Evolutionary conservation across 208 protist species (phyloP).

Genomic region (Vickermania ingenoplastis): DNA sequence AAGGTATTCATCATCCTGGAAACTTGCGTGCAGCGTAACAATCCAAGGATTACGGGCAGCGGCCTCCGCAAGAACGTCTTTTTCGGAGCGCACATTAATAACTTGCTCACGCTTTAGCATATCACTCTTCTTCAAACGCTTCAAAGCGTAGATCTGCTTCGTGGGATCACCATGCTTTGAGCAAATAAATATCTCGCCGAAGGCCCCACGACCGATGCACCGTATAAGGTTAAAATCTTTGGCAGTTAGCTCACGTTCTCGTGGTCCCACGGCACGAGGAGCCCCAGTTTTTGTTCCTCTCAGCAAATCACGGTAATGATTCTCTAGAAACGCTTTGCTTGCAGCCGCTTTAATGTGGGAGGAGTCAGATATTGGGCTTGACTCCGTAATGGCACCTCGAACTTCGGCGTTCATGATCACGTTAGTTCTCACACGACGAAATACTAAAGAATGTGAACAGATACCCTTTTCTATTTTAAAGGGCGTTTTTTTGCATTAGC

Average conservation of each 20-base stretch:
- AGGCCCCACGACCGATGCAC: conserved; percentile 84
- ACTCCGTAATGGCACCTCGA: conserved; percentile 20
- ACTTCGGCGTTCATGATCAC: not conserved
- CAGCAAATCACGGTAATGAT: conserved; percentile 70
- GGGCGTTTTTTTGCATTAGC: no score
- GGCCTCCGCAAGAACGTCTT: conserved; percentile 82
- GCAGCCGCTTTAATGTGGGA: conserved; percentile 80
- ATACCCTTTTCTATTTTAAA: no score
- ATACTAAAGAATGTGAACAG: no score
- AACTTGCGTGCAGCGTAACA: conserved; percentile 84
- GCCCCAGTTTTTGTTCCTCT: conserved; percentile 40
- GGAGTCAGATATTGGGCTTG: conserved; percentile 54
- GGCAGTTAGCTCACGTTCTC: conserved; percentile 53
- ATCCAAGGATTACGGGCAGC: conserved; percentile 81
- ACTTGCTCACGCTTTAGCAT: conserved; percentile 89
- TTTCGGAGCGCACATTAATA: conserved; percentile 82
- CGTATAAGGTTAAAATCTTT: conserved; percentile 84
- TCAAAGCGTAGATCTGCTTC: conserved; percentile 80
- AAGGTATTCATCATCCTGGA: conserved; percentile 88
- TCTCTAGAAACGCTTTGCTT: conserved; percentile 80
- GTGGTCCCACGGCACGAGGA: conserved; percentile 46
- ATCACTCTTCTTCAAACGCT: conserved; percentile 86
- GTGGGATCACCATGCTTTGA: conserved; percentile 50
- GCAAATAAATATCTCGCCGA: conserved; percentile 89
- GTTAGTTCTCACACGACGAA: no score